phyloP scores from a whole-genome alignment of 441 rosid genomes.

The Bocquillonia castaneifolia region DNA sequence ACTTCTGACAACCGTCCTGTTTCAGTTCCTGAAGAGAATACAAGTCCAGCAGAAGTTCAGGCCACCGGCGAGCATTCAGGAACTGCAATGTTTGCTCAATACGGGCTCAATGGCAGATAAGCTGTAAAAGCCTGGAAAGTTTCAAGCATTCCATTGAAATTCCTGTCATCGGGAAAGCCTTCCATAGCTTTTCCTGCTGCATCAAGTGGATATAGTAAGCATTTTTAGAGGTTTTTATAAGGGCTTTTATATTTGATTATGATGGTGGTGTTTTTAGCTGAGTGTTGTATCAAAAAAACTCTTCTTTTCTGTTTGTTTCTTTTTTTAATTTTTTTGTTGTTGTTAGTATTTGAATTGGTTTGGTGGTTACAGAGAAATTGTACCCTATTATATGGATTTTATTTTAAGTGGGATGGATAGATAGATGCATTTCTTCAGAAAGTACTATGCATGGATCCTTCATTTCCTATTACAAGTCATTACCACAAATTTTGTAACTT shows the following conservation, averaged over 20 bases:
- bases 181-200: constrained; percentile 13
- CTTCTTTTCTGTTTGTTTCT: not conserved
- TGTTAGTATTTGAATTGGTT: constrained; percentile 11
- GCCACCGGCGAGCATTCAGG: constrained; percentile 53
- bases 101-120: constrained; percentile 54
- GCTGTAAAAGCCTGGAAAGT: not conserved
- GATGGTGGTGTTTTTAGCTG: constrained; percentile 15
- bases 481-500: constrained; percentile 13
- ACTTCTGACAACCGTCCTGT: constrained; percentile 28
- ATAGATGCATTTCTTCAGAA: constrained; percentile 9
- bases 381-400: constrained; percentile 7
- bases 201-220: constrained; percentile 16
- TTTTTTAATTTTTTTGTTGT: not conserved
- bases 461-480: constrained; percentile 12
- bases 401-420: constrained; percentile 20
- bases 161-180: not conserved
- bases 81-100: constrained; percentile 55
- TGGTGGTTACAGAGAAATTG: constrained; percentile 5
- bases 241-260: constrained; percentile 4
- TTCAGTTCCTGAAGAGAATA: constrained; percentile 35
- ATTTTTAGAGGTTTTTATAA: constrained; percentile 16
- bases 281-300: not conserved
- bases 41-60: constrained; percentile 36
- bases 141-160: not conserved
- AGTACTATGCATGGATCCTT: constrained; percentile 11